Evolutionary conservation across 2,329 filamentous ascomycete species (phyloP), one percentile per base, ranked within the genome.

Genomic region (Corniculantispora saksenae): DNA sequence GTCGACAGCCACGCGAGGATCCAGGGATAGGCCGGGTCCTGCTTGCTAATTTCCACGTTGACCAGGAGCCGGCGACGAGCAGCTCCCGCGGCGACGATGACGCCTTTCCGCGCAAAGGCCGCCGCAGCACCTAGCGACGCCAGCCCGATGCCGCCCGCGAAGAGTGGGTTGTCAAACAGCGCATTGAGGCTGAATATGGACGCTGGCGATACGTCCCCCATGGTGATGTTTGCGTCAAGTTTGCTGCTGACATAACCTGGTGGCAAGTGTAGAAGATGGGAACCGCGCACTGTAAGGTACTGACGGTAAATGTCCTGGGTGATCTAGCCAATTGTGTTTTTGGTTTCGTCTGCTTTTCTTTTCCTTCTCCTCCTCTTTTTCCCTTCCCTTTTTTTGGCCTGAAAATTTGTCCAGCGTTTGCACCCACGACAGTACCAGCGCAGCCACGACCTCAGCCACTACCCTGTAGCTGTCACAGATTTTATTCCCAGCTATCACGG

Each of bases 11-110:
- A 99, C 69, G 94, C 90, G 12, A 99, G 84, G 50, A 99, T 88
- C 94, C 94, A 98, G 48, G 89, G 89, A 76, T 98, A 99, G 1
- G 94, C 94, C 53, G 93, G 89, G 79, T 99, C 95, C 72, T 94
- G 92, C 74, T 93, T 91, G 77, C 92, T 94, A 77, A 99, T 97
- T 78, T 99, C 95, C 72, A 99, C 89, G 72, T 97, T 93, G 72
- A 98, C 92, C 35, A 99, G 88, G 80, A 99, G 88, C 57, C 94
- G 92, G 61, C 91, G 89, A 58, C 92, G 91, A 66, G 97, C 80
- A 64, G 96, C 83, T 51, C 86, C 85, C n/a, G 90, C 89, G 63
- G 88, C 88, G 71, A 88, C 83, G 66, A 94, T 86, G 66, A 91
- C 77, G 40, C 91, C 92, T 73, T 90, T 90, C 68, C 95, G 93